Conservation (phyloP, 2,329 filamentous ascomycete species). For the Aspergillus sp. region DNA sequence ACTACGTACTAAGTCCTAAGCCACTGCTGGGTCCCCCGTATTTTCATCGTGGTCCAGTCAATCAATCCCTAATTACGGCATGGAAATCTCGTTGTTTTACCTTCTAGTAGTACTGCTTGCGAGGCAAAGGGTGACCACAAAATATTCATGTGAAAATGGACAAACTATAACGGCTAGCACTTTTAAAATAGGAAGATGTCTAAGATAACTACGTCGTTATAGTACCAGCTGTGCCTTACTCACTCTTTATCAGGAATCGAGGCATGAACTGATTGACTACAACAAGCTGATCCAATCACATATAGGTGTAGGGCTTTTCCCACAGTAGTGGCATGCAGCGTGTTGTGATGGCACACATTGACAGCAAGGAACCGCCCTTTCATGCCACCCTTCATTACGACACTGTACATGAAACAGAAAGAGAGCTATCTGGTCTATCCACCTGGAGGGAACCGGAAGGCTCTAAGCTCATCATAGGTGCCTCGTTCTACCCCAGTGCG, state of each 20-base stretch:
- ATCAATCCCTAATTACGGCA: too few relatives aligned
- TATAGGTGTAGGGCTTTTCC: not conserved
- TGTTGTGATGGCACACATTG: not conserved
- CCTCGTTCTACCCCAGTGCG: not conserved
- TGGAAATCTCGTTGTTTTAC: too few relatives aligned
- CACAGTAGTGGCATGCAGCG: not conserved
- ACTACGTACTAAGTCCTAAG: not conserved
- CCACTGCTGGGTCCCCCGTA: not conserved
- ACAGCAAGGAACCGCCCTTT: not conserved
- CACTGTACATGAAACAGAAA: conserved; percentile 3
- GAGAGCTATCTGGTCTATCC: not conserved
- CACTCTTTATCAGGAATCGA: not conserved
- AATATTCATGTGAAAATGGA: too few relatives aligned
- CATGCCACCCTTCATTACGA: not conserved
- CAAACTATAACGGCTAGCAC: not conserved
- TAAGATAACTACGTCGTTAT: not conserved
- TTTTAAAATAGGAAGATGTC: not conserved
- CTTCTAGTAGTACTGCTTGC: too few relatives aligned
- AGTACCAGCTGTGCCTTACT: too few relatives aligned
- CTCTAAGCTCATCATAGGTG: not conserved
- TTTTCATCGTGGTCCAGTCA: not conserved
- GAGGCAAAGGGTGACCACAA: too few relatives aligned
- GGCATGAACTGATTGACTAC: not conserved
- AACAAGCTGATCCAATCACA: not conserved
- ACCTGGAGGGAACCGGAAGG: not conserved